Evolutionary conservation across 352 stramenopile species (phyloP).

Genomic region (Stephanocyclus meneghinianus): DNA sequence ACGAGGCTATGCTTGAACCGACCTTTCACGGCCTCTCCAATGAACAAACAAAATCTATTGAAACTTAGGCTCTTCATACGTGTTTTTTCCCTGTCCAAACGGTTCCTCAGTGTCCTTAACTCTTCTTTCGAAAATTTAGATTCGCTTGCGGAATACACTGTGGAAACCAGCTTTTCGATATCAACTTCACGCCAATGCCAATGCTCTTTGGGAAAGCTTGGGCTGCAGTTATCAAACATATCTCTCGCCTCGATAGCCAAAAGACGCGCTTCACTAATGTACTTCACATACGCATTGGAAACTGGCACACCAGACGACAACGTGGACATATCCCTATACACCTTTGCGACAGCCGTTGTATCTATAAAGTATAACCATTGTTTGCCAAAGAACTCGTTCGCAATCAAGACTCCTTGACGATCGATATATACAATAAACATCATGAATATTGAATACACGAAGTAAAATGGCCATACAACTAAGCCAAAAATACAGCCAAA

Average conservation of each 20-base stretch:
- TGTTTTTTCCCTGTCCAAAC: slow-evolving; percentile 26
- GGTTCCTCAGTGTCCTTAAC: slow-evolving; percentile 17
- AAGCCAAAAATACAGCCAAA: slow-evolving; percentile 60
- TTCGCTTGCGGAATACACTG: not conserved
- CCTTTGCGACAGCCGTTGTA: slow-evolving; percentile 17
- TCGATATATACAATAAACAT: slow-evolving; percentile 57
- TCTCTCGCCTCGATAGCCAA: slow-evolving; percentile 34
- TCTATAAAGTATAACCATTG: slow-evolving; percentile 60
- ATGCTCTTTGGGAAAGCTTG: slow-evolving; percentile 34
- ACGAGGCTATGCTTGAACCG: slow-evolving; percentile 6
- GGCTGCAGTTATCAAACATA: slow-evolving; percentile 47
- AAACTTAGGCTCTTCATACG: slow-evolving; percentile 34
- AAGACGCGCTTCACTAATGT: slow-evolving; percentile 27
- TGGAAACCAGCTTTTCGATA: slow-evolving; percentile 19
- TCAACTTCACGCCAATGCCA: slow-evolving; percentile 54
- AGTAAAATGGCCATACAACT: slow-evolving; percentile 45
- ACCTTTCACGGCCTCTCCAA: slow-evolving; percentile 39
- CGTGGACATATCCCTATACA: slow-evolving; percentile 41
- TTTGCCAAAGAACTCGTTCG: slow-evolving; percentile 47
- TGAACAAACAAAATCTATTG: slow-evolving; percentile 55
- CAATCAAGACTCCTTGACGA: slow-evolving; percentile 36
- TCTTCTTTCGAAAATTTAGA: slow-evolving; percentile 25
- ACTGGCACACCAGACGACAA: slow-evolving; percentile 17
- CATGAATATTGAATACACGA: slow-evolving; percentile 36
- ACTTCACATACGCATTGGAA: slow-evolving; percentile 22